Conservation (phyloP, 495 filamentous ascomycete species). For the Podospora appendiculata region DNA sequence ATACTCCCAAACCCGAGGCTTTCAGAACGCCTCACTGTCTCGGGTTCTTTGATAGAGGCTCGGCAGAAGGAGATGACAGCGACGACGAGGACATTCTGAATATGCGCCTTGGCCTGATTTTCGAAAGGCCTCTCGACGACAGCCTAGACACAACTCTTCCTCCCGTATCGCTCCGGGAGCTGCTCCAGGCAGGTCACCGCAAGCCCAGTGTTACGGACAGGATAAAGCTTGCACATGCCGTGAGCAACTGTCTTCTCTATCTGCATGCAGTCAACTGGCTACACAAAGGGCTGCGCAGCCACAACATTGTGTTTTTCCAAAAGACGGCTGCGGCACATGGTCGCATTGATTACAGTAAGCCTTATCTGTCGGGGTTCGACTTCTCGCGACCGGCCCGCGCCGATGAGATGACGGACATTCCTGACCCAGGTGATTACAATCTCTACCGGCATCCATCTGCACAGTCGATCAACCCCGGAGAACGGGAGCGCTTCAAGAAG, state of each 20-base stretch:
- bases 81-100: conserved; percentile 26
- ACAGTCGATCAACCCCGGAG: conserved; percentile 26
- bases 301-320: conserved; percentile 49
- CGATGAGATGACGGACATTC: conserved; percentile 45
- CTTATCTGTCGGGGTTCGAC: conserved; percentile 48
- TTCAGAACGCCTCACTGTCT: conserved; percentile 38
- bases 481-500: conserved; percentile 35
- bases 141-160: conserved; percentile 21
- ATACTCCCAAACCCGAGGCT: conserved; percentile 31
- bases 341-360: conserved; percentile 23
- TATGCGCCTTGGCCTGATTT: conserved; percentile 28
- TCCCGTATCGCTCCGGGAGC: conserved; percentile 26
- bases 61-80: conserved; percentile 9
- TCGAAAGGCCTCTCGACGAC: conserved; percentile 24
- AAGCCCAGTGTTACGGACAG: conserved; percentile 27
- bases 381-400: conserved; percentile 43
- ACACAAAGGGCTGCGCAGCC: conserved; percentile 50
- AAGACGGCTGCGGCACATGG: conserved; percentile 1
- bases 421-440: conserved; percentile 33
- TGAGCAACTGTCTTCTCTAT: conserved; percentile 30
- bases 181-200: conserved; percentile 14
- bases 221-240: conserved; percentile 29
- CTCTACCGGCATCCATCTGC: conserved; percentile 43
- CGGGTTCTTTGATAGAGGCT: conserved; percentile 35
- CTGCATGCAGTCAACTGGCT: conserved; percentile 54